Base-by-base conservation (phyloP, 345 rosid species). In the Luvunga scandens region DNA sequence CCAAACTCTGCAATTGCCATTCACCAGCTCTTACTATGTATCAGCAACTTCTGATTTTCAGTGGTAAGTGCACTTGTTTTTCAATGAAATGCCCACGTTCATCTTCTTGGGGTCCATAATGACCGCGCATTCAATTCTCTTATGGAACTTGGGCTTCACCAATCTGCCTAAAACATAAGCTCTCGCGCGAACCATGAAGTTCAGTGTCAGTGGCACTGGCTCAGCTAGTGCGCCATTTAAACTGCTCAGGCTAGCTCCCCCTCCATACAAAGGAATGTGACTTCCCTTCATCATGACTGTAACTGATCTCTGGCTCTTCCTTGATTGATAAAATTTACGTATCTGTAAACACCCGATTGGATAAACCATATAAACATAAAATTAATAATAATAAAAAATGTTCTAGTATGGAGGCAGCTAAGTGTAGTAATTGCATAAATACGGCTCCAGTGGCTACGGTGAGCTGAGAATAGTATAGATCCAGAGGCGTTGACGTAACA, bases 401-500 rank as follows among this genome's bases (percentile, higher is more conserved):
- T 3, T 10, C 19, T 50, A 30, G 0, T 33, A 55, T 31, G 36
- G 33, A 24, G 48, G 42, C 9, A 24, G 10, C 16, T 16, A 59
- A 25, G 39, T 3, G 7, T 7, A 45, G 62, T 18, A 0, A 53
- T n/a, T 66, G 6, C 73, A 9, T 86, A 4, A 0, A 13, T 13
- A 92, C 94, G 6, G 78, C 82, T 75, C 94, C 97, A 22, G 89
- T 82, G 75, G 90, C 97, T 6, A 90, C 70, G 4, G 86, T 82
- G 78, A 90, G 91, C 75, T 88, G 88, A 62, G 92, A 88, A 80
- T 83, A 92, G 67, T 85, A 82, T 34, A 92, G 88, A 74, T 91
- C 89, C 22, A 91, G 71, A 9, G 89, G 90, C 4, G 92, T 89
- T 21, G 92, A 82, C 28, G 90, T 79, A 8, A 91, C 92, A 70